Conservation (phyloP, 805 yeast species). For the Candida mattraensis region DNA sequence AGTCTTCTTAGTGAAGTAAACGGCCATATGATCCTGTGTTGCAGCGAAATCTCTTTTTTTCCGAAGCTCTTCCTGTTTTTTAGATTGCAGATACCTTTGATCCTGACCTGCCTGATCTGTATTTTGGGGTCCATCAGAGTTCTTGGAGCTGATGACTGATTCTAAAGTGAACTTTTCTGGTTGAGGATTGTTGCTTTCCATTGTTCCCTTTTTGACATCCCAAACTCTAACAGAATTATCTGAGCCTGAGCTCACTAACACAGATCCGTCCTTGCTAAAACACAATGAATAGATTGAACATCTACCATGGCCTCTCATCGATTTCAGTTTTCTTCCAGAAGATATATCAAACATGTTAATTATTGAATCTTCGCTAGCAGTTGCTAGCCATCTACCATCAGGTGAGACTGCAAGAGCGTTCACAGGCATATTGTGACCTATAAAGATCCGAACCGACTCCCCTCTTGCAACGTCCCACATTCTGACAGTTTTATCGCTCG, state of each 20-base stretch:
- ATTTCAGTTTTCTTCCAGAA: constrained; percentile 80
- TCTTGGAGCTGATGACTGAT: constrained; percentile 35
- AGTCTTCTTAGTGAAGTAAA: constrained; percentile 89
- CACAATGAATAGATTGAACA: constrained; percentile 80
- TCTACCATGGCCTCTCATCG: constrained; percentile 94
- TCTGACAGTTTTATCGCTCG: constrained; percentile 90
- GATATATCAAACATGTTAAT: constrained; percentile 94
- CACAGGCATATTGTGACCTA: constrained; percentile 90
- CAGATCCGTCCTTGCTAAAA: constrained; percentile 85
- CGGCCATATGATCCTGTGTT: constrained; percentile 87
- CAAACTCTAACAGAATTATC: constrained; percentile 93
- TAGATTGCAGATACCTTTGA: constrained; percentile 15
- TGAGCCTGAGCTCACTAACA: constrained; percentile 87
- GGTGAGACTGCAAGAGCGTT: constrained; percentile 88
- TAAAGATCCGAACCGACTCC: constrained; percentile 83
- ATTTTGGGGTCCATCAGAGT: constrained; percentile 23
- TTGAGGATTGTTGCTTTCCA: constrained; percentile 70
- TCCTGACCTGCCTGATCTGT: constrained; percentile 22
- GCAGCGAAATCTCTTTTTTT: constrained; percentile 74
- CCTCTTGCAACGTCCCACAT: constrained; percentile 98
- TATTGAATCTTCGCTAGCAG: constrained; percentile 90
- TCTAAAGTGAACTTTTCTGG: constrained; percentile 53
- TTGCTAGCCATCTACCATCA: constrained; percentile 95
- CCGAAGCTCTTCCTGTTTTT: constrained; percentile 44
- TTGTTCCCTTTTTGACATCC: constrained; percentile 88